Evolutionary conservation across 495 filamentous ascomycete species (phyloP).

Genomic region (Neurospora sp.): DNA sequence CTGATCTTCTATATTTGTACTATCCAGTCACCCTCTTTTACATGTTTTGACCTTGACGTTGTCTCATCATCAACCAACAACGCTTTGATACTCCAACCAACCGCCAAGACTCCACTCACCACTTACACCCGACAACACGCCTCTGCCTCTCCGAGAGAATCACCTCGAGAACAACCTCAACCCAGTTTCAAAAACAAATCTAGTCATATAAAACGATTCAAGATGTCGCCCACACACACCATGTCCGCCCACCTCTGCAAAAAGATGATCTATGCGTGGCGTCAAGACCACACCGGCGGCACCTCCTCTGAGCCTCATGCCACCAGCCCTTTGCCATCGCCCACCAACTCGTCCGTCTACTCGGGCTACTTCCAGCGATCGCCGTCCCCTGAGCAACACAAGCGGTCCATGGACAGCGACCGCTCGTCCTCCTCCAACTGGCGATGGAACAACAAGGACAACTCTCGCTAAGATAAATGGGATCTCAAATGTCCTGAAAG

Average conservation of each 20-base stretch:
- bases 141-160: neutral
- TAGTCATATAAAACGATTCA: conserved; percentile 1
- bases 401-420: conserved; percentile 35
- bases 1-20: neutral
- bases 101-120: neutral
- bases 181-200: neutral
- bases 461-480: neutral
- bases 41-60: neutral
- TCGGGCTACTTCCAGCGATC: conserved; percentile 27
- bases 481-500: neutral
- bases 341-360: conserved; percentile 5
- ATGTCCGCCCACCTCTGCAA: conserved; percentile 45
- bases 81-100: neutral
- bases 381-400: conserved; percentile 24
- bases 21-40: neutral
- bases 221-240: conserved; percentile 43
- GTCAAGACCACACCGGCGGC: conserved; percentile 21
- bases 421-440: conserved; percentile 17
- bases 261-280: conserved; percentile 42
- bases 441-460: neutral
- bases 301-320: conserved; percentile 21
- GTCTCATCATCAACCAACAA: neutral
- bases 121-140: neutral
- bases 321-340: conserved; percentile 17
- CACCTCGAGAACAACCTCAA: neutral